Base-by-base conservation (phyloP, 495 filamentous ascomycete species). In the Cudoniella acicularis region DNA sequence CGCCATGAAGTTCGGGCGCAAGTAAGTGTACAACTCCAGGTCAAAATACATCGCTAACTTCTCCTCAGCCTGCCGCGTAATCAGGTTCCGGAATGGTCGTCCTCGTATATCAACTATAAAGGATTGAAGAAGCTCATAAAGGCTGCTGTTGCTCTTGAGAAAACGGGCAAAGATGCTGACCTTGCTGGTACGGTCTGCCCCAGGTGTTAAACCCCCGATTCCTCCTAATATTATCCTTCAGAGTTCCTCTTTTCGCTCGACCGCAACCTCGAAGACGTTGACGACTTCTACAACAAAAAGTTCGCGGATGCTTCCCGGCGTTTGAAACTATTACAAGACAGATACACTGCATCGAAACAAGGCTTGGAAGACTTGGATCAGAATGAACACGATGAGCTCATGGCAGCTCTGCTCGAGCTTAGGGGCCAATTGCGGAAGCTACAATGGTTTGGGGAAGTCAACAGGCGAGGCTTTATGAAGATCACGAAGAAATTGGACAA, bases 401-500 rank as follows among this genome's bases (percentile, higher is more conserved):
- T 93, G 75, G 88, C 86, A 40, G 90, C 92, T 36, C 78, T 97
- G 50, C 80, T 97, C 25, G 94, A 98, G 67, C 79, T 97, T 51
- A 81, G 94, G 45, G 86, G 86, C 49, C 89, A 94, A 60, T 72
- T 97, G 57, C 82, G 93, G 45, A 97, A 97, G 62, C 77, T 98
- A 59, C 89, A 95, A 72, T 97, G 92, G 92, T 98, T 96, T 62
- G 95, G 91, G 24, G 94, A 98, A 74, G 92, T 98, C 64, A 98
- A 98, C 67, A 82, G 92, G 36, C 82, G 89, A 57, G 94, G 94
- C 0, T 98, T 98, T 66, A 80, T 95, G 64, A 98, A 98, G 75
- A 98, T 98, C 72, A 93, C 92, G 20, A 98, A 97, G 77, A 98
- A 98, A 72, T 77, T 96, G 20, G 92, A 96, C 75, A 96, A 96